phyloP scores from a whole-genome alignment of 148 eudicot species.

The Rhododendron vialii region DNA sequence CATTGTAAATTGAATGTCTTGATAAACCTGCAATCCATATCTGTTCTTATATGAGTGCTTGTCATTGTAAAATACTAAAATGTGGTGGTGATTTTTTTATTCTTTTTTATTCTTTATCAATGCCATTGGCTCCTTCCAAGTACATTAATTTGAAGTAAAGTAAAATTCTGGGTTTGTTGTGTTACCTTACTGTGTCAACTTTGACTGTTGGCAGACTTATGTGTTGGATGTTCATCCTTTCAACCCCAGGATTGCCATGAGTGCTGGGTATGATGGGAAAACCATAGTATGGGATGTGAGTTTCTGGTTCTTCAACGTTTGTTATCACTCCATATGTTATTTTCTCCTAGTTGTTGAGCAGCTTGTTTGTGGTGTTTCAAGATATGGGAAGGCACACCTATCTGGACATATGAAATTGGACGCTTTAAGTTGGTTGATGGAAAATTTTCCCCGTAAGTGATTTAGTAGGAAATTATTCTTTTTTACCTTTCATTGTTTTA shows the following conservation, averaged over 20 bases:
- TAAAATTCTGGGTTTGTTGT: conserved; percentile 1
- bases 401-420: conserved; percentile 77
- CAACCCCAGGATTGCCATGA: conserved; percentile 98
- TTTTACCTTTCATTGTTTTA: neutral
- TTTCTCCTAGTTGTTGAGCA: conserved; percentile 6
- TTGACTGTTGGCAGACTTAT: conserved; percentile 63
- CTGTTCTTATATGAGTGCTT: neutral
- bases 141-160: neutral
- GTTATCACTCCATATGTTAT: neutral
- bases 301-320: conserved; percentile 9
- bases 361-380: conserved; percentile 23
- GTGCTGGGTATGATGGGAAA: conserved; percentile 97
- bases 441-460: conserved; percentile 89
- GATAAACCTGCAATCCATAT: neutral
- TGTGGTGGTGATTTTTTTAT: neutral
- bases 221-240: conserved; percentile 99
- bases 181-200: conserved; percentile 8
- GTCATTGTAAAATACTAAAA: neutral
- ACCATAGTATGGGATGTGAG: conserved; percentile 97
- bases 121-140: neutral
- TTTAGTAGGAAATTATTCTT: neutral
- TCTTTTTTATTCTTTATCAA: neutral
- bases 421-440: conserved; percentile 95
- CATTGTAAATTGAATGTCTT: neutral
- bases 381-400: conserved; percentile 98